Conservation (phyloP, 73 alveolate species). For the Urostyla sp. region DNA sequence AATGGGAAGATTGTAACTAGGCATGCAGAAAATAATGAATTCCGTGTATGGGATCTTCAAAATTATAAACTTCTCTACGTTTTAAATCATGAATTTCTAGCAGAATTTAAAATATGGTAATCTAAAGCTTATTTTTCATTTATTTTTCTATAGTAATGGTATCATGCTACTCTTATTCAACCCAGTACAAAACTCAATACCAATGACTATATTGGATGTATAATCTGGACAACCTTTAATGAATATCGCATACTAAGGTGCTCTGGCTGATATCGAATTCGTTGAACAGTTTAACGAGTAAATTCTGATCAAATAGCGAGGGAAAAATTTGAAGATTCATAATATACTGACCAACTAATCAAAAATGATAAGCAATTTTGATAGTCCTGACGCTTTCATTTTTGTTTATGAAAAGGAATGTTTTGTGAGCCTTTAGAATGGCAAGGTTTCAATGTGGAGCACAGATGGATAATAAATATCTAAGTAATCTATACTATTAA, state of each 20-base stretch:
- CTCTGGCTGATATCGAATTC: constrained; percentile 48
- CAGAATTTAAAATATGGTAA: constrained; percentile 67
- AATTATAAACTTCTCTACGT: constrained; percentile 53
- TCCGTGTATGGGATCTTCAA: constrained; percentile 57
- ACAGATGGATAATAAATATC: constrained; percentile 54
- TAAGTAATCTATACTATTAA: not conserved
- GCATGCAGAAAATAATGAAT: constrained; percentile 51
- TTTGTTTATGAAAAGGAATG: constrained; percentile 64
- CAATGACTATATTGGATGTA: constrained; percentile 62
- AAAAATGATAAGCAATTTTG: constrained; percentile 5
- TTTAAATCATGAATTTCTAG: constrained; percentile 26
- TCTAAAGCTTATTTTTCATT: not conserved
- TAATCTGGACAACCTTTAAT: constrained; percentile 44
- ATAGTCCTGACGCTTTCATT: constrained; percentile 68
- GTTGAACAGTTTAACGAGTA: constrained; percentile 65
- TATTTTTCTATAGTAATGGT: constrained; percentile 39
- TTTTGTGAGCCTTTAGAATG: constrained; percentile 48
- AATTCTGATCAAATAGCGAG: constrained; percentile 50
- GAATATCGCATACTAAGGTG: constrained; percentile 40
- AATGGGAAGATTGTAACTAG: constrained; percentile 61
- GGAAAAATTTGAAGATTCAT: constrained; percentile 42
- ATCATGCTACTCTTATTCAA: constrained; percentile 59
- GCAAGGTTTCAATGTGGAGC: constrained; percentile 45
- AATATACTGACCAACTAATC: constrained; percentile 34
- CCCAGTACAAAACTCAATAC: constrained; percentile 32